Evolutionary conservation across 2,329 filamentous ascomycete genomes (phyloP).

Genomic region (Lecanoromycetidae sp.): DNA sequence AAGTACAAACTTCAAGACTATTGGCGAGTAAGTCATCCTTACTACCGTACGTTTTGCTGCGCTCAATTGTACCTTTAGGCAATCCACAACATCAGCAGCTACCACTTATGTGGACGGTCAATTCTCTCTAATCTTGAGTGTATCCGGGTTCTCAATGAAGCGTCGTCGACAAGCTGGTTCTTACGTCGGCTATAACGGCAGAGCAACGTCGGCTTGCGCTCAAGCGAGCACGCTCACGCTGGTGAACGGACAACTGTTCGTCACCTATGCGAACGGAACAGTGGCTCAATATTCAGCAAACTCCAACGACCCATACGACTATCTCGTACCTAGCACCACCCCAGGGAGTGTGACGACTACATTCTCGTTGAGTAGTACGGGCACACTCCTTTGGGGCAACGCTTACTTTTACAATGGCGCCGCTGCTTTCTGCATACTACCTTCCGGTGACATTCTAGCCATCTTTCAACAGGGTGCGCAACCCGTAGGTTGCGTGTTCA

Average conservation of each 20-base stretch:
- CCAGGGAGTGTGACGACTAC: constrained; percentile 18
- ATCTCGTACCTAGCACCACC: constrained; percentile 16
- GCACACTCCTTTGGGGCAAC: constrained; percentile 19
- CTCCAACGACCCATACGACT: constrained; percentile 13
- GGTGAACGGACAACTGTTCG: constrained; percentile 18
- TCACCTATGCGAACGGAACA: constrained; percentile 16
- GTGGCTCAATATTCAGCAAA: constrained; percentile 17
- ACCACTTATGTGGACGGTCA: background rate
- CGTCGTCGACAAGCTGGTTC: constrained; percentile 11
- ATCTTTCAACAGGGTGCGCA: constrained; percentile 16
- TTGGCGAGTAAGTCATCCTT: background rate
- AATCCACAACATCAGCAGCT: background rate
- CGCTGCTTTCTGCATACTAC: constrained; percentile 18
- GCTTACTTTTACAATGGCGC: constrained; percentile 17
- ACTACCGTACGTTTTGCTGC: background rate
- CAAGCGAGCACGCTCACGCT: constrained; percentile 17
- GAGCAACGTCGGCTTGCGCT: constrained; percentile 14
- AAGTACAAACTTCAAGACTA: constrained; percentile 5
- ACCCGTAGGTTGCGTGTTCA: constrained; percentile 17
- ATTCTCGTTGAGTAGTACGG: constrained; percentile 17
- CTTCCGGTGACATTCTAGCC: constrained; percentile 17
- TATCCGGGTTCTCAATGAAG: constrained; percentile 8
- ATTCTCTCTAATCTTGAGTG: constrained; percentile 6
- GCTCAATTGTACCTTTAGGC: background rate
- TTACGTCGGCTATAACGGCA: constrained; percentile 15